Evolutionary conservation across 176 grass and related monocot species (phyloP).

Genomic region (Tillandsia fasciculata): DNA sequence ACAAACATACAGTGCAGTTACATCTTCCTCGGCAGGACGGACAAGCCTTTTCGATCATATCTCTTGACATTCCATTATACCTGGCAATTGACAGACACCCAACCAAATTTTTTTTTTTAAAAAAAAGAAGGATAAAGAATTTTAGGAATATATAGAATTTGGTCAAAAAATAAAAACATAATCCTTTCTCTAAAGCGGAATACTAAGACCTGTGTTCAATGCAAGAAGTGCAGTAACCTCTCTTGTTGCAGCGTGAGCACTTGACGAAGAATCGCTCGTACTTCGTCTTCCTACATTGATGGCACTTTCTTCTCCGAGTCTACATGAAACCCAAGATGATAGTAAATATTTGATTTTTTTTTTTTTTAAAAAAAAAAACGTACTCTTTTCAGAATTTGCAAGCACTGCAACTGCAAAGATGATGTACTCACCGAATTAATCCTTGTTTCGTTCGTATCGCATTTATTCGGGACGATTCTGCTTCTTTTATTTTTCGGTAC

Average conservation of each 20-base stretch:
- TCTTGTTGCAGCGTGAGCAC: slow-evolving; percentile 2
- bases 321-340: not conserved
- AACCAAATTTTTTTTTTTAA: not conserved
- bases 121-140: not conserved
- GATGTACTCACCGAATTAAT: not conserved
- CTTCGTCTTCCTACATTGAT: slow-evolving; percentile 5
- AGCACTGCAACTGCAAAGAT: not conserved
- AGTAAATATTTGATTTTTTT: not conserved
- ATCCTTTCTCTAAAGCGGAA: not conserved
- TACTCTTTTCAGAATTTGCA: not conserved
- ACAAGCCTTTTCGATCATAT: slow-evolving; percentile 15
- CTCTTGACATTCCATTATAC: slow-evolving; percentile 17
- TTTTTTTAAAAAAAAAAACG: not conserved
- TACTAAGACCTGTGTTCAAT: not conserved
- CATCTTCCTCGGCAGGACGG: slow-evolving; percentile 29
- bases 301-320: not conserved
- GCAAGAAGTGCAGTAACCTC: not conserved
- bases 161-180: not conserved
- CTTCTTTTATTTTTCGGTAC: not conserved
- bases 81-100: slow-evolving; percentile 18
- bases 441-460: not conserved
- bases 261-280: not conserved
- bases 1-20: slow-evolving; percentile 16
- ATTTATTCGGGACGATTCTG: not conserved
- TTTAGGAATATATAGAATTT: not conserved